phyloP scores from a whole-genome alignment of 1,139 yeast species.

The Saccharomycopsis phalli region DNA sequence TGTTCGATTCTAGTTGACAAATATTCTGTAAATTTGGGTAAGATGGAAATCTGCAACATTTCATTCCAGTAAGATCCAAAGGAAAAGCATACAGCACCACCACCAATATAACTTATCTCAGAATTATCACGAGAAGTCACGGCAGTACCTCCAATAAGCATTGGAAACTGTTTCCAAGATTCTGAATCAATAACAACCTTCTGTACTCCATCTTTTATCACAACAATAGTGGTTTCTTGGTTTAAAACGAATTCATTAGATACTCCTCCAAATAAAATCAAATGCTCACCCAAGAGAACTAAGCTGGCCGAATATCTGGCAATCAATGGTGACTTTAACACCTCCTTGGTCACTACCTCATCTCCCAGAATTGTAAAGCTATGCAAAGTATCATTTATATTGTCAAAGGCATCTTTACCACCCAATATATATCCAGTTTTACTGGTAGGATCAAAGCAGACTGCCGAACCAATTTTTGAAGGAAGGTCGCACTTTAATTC shows the following conservation, averaged over 20 bases:
- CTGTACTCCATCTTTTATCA: constrained; percentile 23
- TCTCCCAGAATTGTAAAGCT: constrained; percentile 27
- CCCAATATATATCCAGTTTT: constrained; percentile 43
- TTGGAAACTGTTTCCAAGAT: constrained; percentile 39
- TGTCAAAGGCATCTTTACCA: constrained; percentile 35
- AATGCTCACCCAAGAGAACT: constrained; percentile 25
- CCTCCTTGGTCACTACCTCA: not conserved
- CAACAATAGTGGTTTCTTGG: constrained; percentile 32
- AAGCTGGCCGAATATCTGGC: constrained; percentile 43
- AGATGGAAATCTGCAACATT: constrained; percentile 10
- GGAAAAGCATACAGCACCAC: constrained; percentile 81
- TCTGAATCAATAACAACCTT: constrained; percentile 29
- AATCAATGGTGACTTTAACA: constrained; percentile 25
- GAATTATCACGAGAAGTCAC: constrained; percentile 23
- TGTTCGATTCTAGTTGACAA: not conserved
- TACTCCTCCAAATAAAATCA: constrained; percentile 57
- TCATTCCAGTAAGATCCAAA: constrained; percentile 66
- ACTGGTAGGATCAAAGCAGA: constrained; percentile 29
- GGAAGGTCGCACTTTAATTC: constrained; percentile 18
- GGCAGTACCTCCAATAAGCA: constrained; percentile 53
- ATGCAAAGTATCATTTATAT: constrained; percentile 31
- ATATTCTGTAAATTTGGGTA: not conserved
- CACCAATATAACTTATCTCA: constrained; percentile 41
- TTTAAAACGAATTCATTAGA: constrained; percentile 34
- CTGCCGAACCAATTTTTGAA: constrained; percentile 29